Evolutionary conservation across 352 stramenopile genomes (phyloP), one percentile per base, ranked within the genome.

Genomic region (Thalassiosira livingstoniorum): DNA sequence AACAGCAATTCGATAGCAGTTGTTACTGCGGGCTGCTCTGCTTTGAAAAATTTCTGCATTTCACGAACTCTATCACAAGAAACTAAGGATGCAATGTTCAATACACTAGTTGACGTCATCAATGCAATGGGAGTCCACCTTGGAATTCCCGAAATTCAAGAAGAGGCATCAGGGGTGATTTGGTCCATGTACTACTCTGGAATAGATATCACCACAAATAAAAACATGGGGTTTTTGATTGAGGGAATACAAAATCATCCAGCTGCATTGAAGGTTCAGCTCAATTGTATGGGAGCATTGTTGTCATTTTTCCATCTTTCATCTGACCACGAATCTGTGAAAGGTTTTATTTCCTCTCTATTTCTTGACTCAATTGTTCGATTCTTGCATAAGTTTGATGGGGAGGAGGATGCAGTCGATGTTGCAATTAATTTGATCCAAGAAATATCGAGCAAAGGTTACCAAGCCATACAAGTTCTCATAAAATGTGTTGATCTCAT

Each of bases 21-120:
- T 58, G 21, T 27, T 11, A 23, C n/a, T 25, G n/a, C 11, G 21
- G 47, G 11, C 4, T 58, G 47, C 21, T 29, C 11, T 58, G 47
- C 47, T 29, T n/a, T 58, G 47, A 58, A 58, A n/a, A 58, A 58
- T 23, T 58, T 58, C 27, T 58, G 47, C 47, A 23, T 58, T n/a
- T n/a, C n/a, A n/a, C n/a, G n/a, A n/a, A n/a, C n/a, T n/a, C 42
- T 51, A 51, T 18, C 42, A 51, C 42, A 51, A n/a, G n/a, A n/a
- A n/a, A n/a, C n/a, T n/a, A n/a, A 47, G 7, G 39, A 47, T 47
- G 39, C 15, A 47, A 7, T 47, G 7, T 15, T 15, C 39, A 47
- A 47, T 7, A 18, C 39, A 47, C 7, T 15, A 47, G 39, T 47
- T 47, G 39, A 47, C 7, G 39, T 47, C 15, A 47, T 47, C 39